phyloP scores from a whole-genome alignment of 805 yeast genomes.

The Metschnikowia gelsemii region DNA sequence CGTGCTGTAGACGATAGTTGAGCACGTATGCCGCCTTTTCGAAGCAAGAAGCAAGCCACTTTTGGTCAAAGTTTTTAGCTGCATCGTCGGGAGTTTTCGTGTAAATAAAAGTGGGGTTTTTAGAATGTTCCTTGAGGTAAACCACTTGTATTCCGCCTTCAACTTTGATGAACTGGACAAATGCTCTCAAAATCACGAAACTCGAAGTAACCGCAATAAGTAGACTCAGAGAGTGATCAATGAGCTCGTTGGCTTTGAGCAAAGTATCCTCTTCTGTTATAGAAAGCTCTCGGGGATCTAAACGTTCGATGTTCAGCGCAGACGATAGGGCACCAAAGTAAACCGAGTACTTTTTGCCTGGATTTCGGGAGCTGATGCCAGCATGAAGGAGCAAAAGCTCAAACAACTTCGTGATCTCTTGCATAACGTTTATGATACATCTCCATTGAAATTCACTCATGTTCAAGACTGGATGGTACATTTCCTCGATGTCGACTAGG shows the following conservation, averaged over 20 bases:
- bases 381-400: conserved; percentile 26
- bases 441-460: conserved; percentile 26
- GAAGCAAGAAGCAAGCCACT: conserved; percentile 7
- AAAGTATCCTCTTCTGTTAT: conserved; percentile 17
- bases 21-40: conserved; percentile 8
- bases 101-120: neutral
- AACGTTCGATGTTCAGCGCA: neutral
- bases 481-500: conserved; percentile 21
- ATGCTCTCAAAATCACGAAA: conserved; percentile 21
- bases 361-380: conserved; percentile 5
- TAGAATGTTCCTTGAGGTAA: neutral
- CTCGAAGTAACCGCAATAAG: conserved; percentile 21
- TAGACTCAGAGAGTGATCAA: conserved; percentile 19
- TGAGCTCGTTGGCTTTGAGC: conserved; percentile 22
- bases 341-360: conserved; percentile 2
- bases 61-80: conserved; percentile 2
- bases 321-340: conserved; percentile 3
- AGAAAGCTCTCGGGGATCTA: neutral
- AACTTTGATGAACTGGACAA: conserved; percentile 9
- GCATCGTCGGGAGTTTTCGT: neutral
- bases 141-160: conserved; percentile 7
- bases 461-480: conserved; percentile 16
- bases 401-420: conserved; percentile 21
- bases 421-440: conserved; percentile 30
- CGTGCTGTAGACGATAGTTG: conserved; percentile 10